These are phyloP conservation scores for Porphyridium purpureum DNA, from an alignment of 23 red algal species.

Conservation along the genomic window DNA sequence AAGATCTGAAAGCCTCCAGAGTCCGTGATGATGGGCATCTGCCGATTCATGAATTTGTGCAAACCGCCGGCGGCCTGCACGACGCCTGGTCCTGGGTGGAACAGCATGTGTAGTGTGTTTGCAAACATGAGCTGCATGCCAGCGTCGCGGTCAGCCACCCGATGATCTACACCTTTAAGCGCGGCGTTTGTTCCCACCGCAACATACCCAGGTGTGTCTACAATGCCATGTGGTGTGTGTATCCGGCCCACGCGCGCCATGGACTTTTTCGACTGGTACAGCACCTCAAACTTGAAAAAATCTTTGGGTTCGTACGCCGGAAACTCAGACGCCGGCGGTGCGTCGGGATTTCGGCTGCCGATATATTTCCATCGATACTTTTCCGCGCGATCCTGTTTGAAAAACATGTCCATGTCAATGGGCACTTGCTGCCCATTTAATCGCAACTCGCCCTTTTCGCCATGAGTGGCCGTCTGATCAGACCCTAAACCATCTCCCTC, in stretches of 20 bases:
- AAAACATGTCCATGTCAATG: too few species aligned
- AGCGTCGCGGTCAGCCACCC: conserved; percentile 9
- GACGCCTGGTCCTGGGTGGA: conserved; percentile 82
- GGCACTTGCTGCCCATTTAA: too few species aligned
- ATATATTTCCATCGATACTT: too few species aligned
- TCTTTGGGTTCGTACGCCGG: conserved; percentile 13
- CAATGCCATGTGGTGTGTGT: conserved; percentile 81
- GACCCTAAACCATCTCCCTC: too few species aligned
- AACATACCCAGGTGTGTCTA: conserved; percentile 87
- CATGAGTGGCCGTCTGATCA: too few species aligned
- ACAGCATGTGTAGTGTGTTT: conserved; percentile 85
- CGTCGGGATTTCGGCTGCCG: too few species aligned
- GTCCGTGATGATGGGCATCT: conserved; percentile 81
- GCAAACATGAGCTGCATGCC: conserved; percentile 81
- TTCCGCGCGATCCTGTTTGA: too few species aligned
- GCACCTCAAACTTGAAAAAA: conserved; percentile 63
- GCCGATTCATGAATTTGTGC: conserved; percentile 66
- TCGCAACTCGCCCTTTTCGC: too few species aligned
- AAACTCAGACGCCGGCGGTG: conserved; percentile 36
- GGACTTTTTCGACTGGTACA: conserved; percentile 59
- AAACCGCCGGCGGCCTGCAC: conserved; percentile 74
- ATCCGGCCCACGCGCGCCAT: conserved; percentile 62
- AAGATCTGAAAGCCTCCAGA: conserved; percentile 98
- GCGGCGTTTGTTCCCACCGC: conserved; percentile 93
- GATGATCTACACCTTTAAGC: conserved; percentile 88